phyloP scores from a whole-genome alignment of 2,329 filamentous ascomycete species.

The Geosmithia flava region DNA sequence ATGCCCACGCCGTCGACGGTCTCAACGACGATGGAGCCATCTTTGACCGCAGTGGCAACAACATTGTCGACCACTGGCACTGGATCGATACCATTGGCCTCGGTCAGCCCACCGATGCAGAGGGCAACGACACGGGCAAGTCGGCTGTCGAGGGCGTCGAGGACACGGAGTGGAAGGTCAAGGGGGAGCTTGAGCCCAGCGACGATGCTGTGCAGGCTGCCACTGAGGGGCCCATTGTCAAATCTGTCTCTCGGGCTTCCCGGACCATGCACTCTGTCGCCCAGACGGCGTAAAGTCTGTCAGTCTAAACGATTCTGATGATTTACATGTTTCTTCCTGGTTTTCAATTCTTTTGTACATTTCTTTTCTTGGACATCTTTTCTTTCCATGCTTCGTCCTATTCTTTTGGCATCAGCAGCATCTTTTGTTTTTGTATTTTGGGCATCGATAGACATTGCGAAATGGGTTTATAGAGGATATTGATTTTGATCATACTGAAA shows the following conservation, averaged over 20 bases:
- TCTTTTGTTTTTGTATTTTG: not conserved
- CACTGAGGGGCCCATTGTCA: not conserved
- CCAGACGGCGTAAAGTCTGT: not conserved
- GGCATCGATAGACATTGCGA: not conserved
- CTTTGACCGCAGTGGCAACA: slow-evolving; percentile 27
- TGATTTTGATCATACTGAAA: no score
- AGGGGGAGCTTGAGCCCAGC: slow-evolving; percentile 17
- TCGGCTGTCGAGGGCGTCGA: slow-evolving; percentile 17
- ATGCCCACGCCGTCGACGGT: slow-evolving; percentile 17
- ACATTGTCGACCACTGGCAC: slow-evolving; percentile 32
- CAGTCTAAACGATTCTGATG: not conserved
- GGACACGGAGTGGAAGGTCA: slow-evolving; percentile 19
- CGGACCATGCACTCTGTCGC: not conserved
- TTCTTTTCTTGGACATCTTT: not conserved
- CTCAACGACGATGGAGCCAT: slow-evolving; percentile 37
- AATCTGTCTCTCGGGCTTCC: not conserved
- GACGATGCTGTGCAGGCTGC: not conserved
- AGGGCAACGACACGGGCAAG: slow-evolving; percentile 14
- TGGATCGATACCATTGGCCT: slow-evolving; percentile 41
- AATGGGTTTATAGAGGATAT: no score
- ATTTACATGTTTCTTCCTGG: not conserved
- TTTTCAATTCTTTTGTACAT: not conserved
- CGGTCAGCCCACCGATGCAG: slow-evolving; percentile 14
- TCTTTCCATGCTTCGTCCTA: not conserved
- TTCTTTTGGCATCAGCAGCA: not conserved